Evolutionary conservation across 164 flowering plant genomes (phyloP).

Genomic region (Stephania yunnanensis): DNA sequence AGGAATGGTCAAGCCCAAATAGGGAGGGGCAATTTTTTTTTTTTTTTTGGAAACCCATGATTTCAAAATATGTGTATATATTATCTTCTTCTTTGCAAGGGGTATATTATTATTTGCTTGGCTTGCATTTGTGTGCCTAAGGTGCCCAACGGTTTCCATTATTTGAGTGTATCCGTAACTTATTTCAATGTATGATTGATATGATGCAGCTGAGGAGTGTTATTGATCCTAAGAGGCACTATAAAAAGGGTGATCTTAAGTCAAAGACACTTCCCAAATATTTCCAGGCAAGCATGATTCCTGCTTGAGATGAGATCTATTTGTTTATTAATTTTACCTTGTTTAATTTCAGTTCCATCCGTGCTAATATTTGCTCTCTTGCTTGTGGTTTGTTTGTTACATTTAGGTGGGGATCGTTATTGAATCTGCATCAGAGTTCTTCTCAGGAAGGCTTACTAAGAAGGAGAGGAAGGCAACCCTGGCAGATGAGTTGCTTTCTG

Average conservation of each 20-base stretch:
- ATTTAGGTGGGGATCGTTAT: conserved; percentile 77
- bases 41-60: too few species aligned
- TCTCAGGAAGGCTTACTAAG: conserved; percentile 68
- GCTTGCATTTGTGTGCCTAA: too few species aligned
- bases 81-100: too few species aligned
- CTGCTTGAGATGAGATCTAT: not conserved
- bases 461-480: conserved; percentile 77
- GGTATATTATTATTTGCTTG: too few species aligned
- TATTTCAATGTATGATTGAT: not conserved
- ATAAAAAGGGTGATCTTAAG: conserved; percentile 72
- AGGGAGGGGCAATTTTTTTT: too few species aligned
- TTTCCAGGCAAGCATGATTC: conserved; percentile 58
- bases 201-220: conserved; percentile 56
- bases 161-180: too few species aligned
- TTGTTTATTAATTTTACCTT: not conserved
- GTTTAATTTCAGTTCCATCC: not conserved
- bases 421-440: conserved; percentile 66
- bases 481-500: conserved; percentile 81
- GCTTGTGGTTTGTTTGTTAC: not conserved
- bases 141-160: too few species aligned
- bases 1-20: too few species aligned
- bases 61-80: too few species aligned
- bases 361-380: not conserved
- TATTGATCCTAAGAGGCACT: conserved; percentile 88
- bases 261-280: conserved; percentile 69